Evolutionary conservation across 2,329 filamentous ascomycete genomes (phyloP), one percentile per base, ranked within the genome.

Genomic region (Pyrenophora seminiperda): DNA sequence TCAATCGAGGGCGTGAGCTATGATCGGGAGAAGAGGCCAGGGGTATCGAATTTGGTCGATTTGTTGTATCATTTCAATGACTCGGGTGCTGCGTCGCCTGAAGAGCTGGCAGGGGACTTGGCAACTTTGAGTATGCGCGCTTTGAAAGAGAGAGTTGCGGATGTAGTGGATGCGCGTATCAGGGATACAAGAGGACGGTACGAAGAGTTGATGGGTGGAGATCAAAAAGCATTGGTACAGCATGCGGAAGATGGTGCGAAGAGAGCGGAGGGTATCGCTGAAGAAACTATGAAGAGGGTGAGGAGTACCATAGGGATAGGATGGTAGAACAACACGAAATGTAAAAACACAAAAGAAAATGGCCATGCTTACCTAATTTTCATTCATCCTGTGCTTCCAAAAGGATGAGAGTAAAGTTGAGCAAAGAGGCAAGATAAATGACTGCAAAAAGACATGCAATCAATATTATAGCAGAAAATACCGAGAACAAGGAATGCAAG

Each of bases 11-110:
- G 74, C 1, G 83, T 97, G 32, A 85, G 84, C 1, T 97, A 94
- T 70, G 86, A 96, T 56, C 85, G 85, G 0, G 65, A 71, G 0
- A 65, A 61, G 0, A 81, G 94, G 18, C 93, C 93, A 0, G 94
- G 91, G 0, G 88, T 99, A 3, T 86, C 92, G 9, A 99, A 97
- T 69, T 78, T 99, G 10, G 75, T 99, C 1, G 85, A 91, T 49
- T 83, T 99, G 13, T 75, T 93, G n/a, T 85, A 85, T 18, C 83
- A 90, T 54, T 84, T 93, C 61, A 82, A 86, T 45, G 59, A 68
- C 3, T 61, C 36, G 39, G 67, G 68, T 4, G 70, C 73, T 19
- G 54, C 62, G 1, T 66, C 77, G 9, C 61, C 63, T 2, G 68
- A 77, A 20, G 77, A 78, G 5, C 61, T 85, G 31, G 82, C 78